phyloP scores from a whole-genome alignment of 345 rosid genomes.

The Ceriops tagal region DNA sequence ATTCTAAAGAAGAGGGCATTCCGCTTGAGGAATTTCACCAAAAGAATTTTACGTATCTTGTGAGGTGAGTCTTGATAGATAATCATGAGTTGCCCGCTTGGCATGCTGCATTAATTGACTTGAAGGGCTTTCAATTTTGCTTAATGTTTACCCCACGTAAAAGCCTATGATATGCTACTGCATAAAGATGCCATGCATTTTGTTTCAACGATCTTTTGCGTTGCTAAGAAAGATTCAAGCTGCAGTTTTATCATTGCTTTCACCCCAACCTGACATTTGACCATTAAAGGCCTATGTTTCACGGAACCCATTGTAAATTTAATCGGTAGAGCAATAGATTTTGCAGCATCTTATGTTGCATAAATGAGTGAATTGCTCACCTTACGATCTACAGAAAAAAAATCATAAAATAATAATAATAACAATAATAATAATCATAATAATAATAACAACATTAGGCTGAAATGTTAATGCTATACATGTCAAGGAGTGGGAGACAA shows the following conservation, averaged over 20 bases:
- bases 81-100: no score
- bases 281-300: no score
- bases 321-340: no score
- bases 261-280: not conserved
- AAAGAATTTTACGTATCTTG: conserved; percentile 74
- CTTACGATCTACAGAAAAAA: no score
- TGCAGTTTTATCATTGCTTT: not conserved
- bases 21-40: conserved; percentile 39
- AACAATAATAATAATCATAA: no score
- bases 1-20: conserved; percentile 92
- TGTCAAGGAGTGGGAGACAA: not conserved
- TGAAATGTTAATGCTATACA: not conserved
- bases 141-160: not conserved
- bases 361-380: no score
- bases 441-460: no score
- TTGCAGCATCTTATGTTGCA: no score
- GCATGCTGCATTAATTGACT: no score
- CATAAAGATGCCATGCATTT: not conserved
- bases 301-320: no score
- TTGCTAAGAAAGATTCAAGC: not conserved
- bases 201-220: no score
- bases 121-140: not conserved
- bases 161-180: not conserved
- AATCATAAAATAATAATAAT: no score
- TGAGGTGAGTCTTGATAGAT: conserved; percentile 47